Percentiles rank a stretch among this genome's conserved stretches.
Conservation (phyloP, 1,284 basidiomycete genomes). For the Trametes versicolor region DNA sequence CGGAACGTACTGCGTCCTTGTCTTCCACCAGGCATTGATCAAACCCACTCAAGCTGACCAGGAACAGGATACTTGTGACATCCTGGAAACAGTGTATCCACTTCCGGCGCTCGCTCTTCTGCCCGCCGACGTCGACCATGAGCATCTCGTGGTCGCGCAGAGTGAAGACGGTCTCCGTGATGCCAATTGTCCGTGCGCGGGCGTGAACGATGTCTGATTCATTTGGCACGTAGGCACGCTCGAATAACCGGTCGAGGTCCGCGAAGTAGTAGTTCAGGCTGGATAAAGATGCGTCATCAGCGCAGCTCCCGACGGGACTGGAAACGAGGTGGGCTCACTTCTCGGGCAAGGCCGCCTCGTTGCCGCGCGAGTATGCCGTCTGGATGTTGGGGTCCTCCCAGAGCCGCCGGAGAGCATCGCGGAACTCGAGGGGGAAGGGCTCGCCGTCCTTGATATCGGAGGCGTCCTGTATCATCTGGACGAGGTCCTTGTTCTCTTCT, state of each 20-base stretch:
- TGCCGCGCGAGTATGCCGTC: conserved; percentile 77
- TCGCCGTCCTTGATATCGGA: conserved; percentile 83
- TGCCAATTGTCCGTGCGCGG: conserved; percentile 90
- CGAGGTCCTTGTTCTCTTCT: conserved; percentile 61
- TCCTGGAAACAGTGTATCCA: conserved; percentile 92
- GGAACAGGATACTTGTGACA: conserved; percentile 88
- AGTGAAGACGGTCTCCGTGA: conserved; percentile 91
- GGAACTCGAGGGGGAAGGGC: conserved; percentile 74
- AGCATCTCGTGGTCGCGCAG: conserved; percentile 80
- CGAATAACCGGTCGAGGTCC: conserved; percentile 84
- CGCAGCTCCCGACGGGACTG: conserved; percentile 1
- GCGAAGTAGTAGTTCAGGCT: conserved; percentile 81
- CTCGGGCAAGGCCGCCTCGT: conserved; percentile 90
- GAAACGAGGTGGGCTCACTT: conserved; percentile 63
- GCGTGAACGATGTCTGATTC: conserved; percentile 89
- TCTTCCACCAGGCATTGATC: conserved; percentile 96
- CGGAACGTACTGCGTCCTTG: conserved; percentile 78
- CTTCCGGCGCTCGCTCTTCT: conserved; percentile 90
- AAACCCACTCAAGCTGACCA: conserved; percentile 89
- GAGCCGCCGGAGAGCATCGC: conserved; percentile 72
- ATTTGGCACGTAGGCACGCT: conserved; percentile 73
- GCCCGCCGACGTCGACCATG: conserved; percentile 93
- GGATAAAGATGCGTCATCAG: conserved; percentile 24
- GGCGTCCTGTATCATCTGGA: conserved; percentile 75
- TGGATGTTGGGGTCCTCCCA: conserved; percentile 87